Evolutionary conservation across 129 eudicot species (phyloP), one percentile per base, ranked within the genome.

Genomic region (Flaveria robusta): DNA sequence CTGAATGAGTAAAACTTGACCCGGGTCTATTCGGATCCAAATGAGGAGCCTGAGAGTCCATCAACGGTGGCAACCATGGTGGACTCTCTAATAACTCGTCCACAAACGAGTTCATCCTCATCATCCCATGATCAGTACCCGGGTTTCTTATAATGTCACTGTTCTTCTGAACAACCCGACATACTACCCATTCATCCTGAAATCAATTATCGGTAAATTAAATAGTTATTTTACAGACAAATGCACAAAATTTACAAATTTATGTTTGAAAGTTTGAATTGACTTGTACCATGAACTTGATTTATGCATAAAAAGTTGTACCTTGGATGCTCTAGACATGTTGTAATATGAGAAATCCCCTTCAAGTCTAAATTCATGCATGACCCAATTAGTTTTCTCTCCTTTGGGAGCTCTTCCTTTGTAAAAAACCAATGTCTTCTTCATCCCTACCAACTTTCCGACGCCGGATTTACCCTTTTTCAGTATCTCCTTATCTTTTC

Each of bases 321-420:
- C 97, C 92, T 88, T 91, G 3, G 97, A 74, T 0, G 85, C 52
- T 74, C 85, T 91, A 20, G 97, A 72, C 77, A 91, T 81, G 81
- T 91, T 91, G 83, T 88, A 85, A 73, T 77, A 86, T 5, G 97
- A 86, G 68, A 88, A 88, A 29, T 85, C 84, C 26, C 97, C 97
- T 79, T 91, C 95, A 13, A 91, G 95, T 68, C 97, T 76, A 59
- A 82, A 91, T 70, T 91, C 97, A 72, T 91, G 97, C 97, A 91
- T 91, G 50, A 91, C 97, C 97, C 97, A 91, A 66, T 91, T 87
- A 18, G 92, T 76, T 74, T 91, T 91, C 74, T 85, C 92, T 64
- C 97, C 97, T 76, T 87, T 91, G 0, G 97, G 97, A 26, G 97
- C 97, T 83, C 97, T 87, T 26, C 97, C 97, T 87, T 83, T 88